phyloP scores from a whole-genome alignment of 352 stramenopile genomes.

The Elongisporangium anandrum region DNA sequence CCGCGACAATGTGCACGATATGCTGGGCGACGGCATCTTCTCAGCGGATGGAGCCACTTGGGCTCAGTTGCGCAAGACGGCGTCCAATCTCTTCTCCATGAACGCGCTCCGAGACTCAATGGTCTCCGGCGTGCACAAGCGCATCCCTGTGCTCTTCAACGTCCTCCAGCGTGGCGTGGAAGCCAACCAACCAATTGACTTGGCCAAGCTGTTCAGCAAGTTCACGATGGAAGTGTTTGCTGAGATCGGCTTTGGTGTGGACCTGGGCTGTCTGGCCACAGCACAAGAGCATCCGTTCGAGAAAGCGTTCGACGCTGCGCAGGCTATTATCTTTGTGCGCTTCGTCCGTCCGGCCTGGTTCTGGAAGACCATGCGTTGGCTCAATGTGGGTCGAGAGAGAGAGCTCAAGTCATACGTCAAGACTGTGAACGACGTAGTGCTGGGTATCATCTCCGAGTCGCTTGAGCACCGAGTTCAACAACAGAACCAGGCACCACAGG shows the following conservation, averaged over 20 bases:
- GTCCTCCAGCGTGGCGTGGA: slow-evolving; percentile 1
- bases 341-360: slow-evolving; percentile 29
- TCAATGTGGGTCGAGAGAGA: slow-evolving; percentile 34
- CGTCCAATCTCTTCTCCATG: slow-evolving; percentile 71
- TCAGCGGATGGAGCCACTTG: slow-evolving; percentile 33
- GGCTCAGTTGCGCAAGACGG: slow-evolving; percentile 42
- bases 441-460: slow-evolving; percentile 42
- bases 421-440: slow-evolving; percentile 39
- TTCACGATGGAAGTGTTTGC: slow-evolving; percentile 22
- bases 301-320: slow-evolving; percentile 10
- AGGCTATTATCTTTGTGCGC: slow-evolving; percentile 8
- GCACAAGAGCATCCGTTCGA: slow-evolving; percentile 22
- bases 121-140: neutral
- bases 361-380: slow-evolving; percentile 32
- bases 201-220: slow-evolving; percentile 11
- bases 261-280: slow-evolving; percentile 8
- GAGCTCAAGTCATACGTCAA: slow-evolving; percentile 30
- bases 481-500: too few species aligned
- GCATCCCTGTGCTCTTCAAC: slow-evolving; percentile 4
- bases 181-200: slow-evolving; percentile 6
- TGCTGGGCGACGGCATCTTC: slow-evolving; percentile 57
- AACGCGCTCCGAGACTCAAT: slow-evolving; percentile 20
- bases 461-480: slow-evolving; percentile 7
- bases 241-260: slow-evolving; percentile 16
- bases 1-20: slow-evolving; percentile 16